Evolutionary conservation across 129 eudicot genomes (phyloP), one percentile per base, ranked within the genome.

Genomic region (Lactuca sativa): DNA sequence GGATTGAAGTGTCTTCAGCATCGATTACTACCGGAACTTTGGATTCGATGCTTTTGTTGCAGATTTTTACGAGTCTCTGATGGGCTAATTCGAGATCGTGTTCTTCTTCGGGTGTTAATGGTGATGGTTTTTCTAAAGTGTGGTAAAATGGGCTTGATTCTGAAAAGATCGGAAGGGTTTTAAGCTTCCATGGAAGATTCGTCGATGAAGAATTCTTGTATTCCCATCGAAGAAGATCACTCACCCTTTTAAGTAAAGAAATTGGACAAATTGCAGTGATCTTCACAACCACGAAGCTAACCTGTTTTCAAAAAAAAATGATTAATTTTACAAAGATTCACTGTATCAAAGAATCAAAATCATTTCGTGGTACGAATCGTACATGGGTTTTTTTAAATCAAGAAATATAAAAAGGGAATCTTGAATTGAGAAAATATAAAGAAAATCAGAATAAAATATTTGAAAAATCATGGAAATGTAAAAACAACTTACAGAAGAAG

Each of bases 171-270:
- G 97, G 96, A 12, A 95, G 81, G n/a, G 93, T 66, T 25, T 86
- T 58, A 21, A 64, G 86, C 82, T 95, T 95, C 99, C 99, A 95
- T 74, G 97, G 96, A 16, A 95, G 97, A 12, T 87, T 52, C 32
- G 83, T 62, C 10, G 89, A 80, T 6, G 66, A 51, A 0, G 69
- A 54, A 21, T 95, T 78, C 55, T 74, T 84, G 79, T 82, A 74
- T 58, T 90, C 93, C 99, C 99, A 95, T 81, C 99, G 71, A 10
- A 95, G 75, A 17, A 83, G 82, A 82, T 95, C 97, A 68, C 99
- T 95, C 38, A 87, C 80, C 67, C 99, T 78, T 60, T 68, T 82
- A 0, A 95, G 88, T 62, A 95, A 64, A 15, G 66, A 48, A 3
- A 81, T 55, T 3, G 93, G 90, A 65, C 84, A 81, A 41, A 95